Conservation (phyloP, 1,139 yeast species). For the Suhomyces bolitotheri region DNA sequence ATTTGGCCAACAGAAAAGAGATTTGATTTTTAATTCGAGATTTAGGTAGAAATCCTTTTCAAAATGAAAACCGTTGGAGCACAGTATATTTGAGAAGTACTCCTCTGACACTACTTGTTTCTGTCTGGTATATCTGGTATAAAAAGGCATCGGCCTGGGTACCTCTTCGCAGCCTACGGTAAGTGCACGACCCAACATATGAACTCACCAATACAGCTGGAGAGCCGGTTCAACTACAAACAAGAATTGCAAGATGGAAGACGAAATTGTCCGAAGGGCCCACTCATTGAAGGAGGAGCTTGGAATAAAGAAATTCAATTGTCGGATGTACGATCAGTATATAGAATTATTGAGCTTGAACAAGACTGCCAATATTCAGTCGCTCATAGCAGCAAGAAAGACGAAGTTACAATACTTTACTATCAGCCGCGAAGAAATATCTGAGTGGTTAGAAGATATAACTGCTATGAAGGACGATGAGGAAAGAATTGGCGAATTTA, state of each 20-base stretch:
- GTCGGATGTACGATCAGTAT: slow-evolving; percentile 20
- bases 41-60: not conserved
- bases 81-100: too few relatives aligned
- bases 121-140: too few relatives aligned
- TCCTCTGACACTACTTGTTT: too few relatives aligned
- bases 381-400: slow-evolving; percentile 5
- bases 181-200: slow-evolving; percentile 3
- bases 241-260: not conserved
- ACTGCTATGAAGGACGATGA: slow-evolving; percentile 17
- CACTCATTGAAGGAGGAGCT: slow-evolving; percentile 5
- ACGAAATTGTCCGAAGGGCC: not conserved
- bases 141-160: too few relatives aligned
- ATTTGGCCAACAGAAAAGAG: too few relatives aligned
- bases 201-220: too few relatives aligned
- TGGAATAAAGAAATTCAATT: slow-evolving; percentile 18
- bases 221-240: too few relatives aligned
- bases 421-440: slow-evolving; percentile 24
- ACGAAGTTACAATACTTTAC: slow-evolving; percentile 24
- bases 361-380: slow-evolving; percentile 1
- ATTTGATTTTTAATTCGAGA: too few relatives aligned
- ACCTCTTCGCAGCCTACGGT: too few relatives aligned
- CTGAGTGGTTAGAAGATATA: slow-evolving; percentile 30
- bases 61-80: slow-evolving; percentile 2
- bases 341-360: slow-evolving; percentile 8
- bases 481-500: slow-evolving; percentile 12